phyloP scores from a whole-genome alignment of 345 rosid genomes.

The Aethionema arabicum region DNA sequence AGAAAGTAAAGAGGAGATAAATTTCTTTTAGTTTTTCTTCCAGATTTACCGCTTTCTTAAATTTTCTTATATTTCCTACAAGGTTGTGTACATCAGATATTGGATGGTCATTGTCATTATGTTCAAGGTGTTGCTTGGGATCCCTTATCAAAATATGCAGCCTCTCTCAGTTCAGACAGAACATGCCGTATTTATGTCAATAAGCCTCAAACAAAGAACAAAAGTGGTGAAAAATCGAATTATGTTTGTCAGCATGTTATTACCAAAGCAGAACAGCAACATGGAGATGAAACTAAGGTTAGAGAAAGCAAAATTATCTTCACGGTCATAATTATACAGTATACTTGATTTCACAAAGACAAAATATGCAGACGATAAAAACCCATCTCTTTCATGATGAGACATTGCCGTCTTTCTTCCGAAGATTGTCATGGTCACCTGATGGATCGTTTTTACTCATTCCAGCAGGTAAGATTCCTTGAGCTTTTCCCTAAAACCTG shows the following conservation, averaged over 20 bases:
- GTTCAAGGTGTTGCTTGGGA: constrained; percentile 99
- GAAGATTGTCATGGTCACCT: constrained; percentile 98
- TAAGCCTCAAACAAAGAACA: constrained; percentile 67
- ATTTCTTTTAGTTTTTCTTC: constrained; percentile 11
- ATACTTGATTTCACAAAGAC: constrained; percentile 11
- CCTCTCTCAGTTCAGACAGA: constrained; percentile 94
- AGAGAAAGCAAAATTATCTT: constrained; percentile 23
- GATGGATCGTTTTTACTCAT: constrained; percentile 93
- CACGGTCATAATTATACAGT: constrained; percentile 12
- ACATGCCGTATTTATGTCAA: constrained; percentile 83
- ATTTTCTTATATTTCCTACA: constrained; percentile 19
- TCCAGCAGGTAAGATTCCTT: constrained; percentile 66
- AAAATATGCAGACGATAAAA: constrained; percentile 55
- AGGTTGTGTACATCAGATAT: constrained; percentile 89
- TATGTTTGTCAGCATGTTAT: constrained; percentile 84
- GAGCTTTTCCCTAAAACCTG: background rate
- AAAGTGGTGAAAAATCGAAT: constrained; percentile 57
- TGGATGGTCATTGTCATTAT: constrained; percentile 89
- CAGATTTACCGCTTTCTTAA: constrained; percentile 15
- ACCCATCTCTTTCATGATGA: constrained; percentile 91
- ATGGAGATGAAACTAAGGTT: constrained; percentile 67
- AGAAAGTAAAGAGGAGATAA: constrained; percentile 19
- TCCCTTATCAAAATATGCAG: constrained; percentile 74
- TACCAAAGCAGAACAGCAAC: constrained; percentile 66
- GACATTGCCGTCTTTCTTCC: constrained; percentile 89